Conservation (phyloP, 306 rosid genomes). For the Medicago lupulina region DNA sequence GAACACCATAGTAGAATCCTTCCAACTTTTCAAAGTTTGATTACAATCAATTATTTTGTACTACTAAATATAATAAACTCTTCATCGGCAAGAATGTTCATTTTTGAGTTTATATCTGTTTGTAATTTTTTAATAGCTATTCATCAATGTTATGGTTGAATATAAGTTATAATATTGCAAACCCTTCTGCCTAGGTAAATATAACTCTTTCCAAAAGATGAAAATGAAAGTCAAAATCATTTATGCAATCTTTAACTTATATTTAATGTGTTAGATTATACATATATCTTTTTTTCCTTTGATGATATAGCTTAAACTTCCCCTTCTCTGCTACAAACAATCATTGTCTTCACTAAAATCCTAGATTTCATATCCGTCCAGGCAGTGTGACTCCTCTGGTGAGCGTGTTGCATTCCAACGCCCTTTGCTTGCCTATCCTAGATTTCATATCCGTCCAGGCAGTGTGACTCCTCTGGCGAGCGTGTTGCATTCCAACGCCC, state of each 20-base stretch:
- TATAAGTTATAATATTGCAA: neutral
- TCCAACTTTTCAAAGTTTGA: conserved; percentile 70
- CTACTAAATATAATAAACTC: conserved; percentile 41
- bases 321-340: no score
- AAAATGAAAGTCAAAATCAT: neutral
- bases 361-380: no score
- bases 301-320: no score
- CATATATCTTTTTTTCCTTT: neutral
- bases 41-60: neutral
- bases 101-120: conserved; percentile 30
- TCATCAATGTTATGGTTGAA: neutral
- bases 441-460: no score
- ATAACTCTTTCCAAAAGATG: neutral
- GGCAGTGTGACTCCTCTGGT: no score
- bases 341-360: no score
- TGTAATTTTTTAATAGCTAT: neutral
- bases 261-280: neutral
- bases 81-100: conserved; percentile 42
- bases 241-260: neutral
- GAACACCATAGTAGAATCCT: conserved; percentile 76
- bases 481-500: no score
- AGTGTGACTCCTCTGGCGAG: no score
- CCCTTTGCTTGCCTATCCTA: no score
- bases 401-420: no score
- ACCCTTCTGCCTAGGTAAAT: neutral